A percentile compares a stretch with the other conserved stretches of the same genome.
phyloP scores from a whole-genome alignment of 805 yeast genomes.

The Wickerhamomyces canadensis region DNA sequence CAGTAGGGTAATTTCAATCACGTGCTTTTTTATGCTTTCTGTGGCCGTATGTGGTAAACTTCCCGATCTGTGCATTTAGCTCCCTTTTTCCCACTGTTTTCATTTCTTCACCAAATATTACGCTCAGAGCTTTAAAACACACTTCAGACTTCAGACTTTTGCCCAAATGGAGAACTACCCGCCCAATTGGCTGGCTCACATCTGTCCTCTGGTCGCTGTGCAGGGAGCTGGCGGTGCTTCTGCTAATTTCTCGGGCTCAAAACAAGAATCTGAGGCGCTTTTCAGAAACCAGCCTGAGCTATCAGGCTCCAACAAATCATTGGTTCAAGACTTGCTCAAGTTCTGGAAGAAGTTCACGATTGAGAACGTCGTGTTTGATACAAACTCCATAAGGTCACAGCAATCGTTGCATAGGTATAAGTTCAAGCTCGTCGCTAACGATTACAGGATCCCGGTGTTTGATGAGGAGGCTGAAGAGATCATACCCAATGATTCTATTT shows the following conservation, averaged over 20 bases:
- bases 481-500: conserved; percentile 31
- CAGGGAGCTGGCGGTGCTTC: conserved; percentile 33
- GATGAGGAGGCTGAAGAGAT: conserved; percentile 16
- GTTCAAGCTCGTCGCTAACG: conserved; percentile 27
- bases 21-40: no score
- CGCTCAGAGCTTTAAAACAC: neutral
- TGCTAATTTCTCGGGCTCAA: neutral
- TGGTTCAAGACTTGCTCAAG: conserved; percentile 23
- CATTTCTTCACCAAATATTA: no score
- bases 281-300: conserved; percentile 9
- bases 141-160: neutral
- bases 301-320: conserved; percentile 1
- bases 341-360: conserved; percentile 26
- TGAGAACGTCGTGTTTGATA: conserved; percentile 23
- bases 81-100: no score
- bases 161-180: conserved; percentile 35
- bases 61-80: no score
- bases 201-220: conserved; percentile 35
- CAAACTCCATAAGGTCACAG: conserved; percentile 19
- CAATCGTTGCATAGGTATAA: conserved; percentile 22
- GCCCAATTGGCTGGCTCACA: conserved; percentile 26
- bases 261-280: conserved; percentile 3
- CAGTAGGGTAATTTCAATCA: no score
- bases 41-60: no score
- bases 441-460: conserved; percentile 19